Percentiles rank a stretch among this genome's conserved stretches.
phyloP scores from a whole-genome alignment of 805 yeast species.

The Wickerhamiella musiphila region DNA sequence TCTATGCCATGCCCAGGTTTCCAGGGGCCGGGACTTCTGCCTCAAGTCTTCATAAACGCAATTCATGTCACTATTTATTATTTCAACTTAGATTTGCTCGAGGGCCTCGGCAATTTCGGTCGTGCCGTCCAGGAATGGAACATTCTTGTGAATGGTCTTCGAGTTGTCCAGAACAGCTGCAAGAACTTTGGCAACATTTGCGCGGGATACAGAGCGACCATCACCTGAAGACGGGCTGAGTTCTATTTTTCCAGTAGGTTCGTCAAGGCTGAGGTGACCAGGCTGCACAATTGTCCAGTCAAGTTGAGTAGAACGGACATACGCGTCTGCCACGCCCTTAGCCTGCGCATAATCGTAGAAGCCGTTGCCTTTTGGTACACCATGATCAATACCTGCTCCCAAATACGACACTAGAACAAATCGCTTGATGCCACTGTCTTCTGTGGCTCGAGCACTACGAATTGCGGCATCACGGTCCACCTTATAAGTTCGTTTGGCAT shows the following conservation, averaged over 20 bases:
- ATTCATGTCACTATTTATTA: background rate
- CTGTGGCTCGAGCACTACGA: slow-evolving; percentile 38
- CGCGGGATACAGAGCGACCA: slow-evolving; percentile 23
- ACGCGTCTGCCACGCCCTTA: slow-evolving; percentile 42
- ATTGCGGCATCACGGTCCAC: slow-evolving; percentile 51
- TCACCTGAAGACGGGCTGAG: slow-evolving; percentile 16
- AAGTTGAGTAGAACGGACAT: slow-evolving; percentile 24
- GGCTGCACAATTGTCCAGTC: slow-evolving; percentile 45
- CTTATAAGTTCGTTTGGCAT: slow-evolving; percentile 27
- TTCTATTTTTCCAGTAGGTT: slow-evolving; percentile 28
- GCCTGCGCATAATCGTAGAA: slow-evolving; percentile 38
- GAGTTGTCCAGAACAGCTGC: slow-evolving; percentile 9
- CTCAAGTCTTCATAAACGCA: slow-evolving; percentile 36
- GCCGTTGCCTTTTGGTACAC: slow-evolving; percentile 25
- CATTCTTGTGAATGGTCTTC: slow-evolving; percentile 6
- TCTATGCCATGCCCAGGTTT: slow-evolving; percentile 55
- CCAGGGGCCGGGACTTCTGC: slow-evolving; percentile 62
- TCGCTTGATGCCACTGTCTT: slow-evolving; percentile 27
- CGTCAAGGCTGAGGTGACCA: slow-evolving; percentile 27
- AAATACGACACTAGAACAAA: slow-evolving; percentile 40
- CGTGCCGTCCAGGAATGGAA: slow-evolving; percentile 14
- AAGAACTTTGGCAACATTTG: slow-evolving; percentile 37
- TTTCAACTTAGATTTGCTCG: slow-evolving; percentile 2
- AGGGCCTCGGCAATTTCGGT: slow-evolving; percentile 8
- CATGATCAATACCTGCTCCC: slow-evolving; percentile 32